These are phyloP conservation scores for Plasmodium gallinaceum DNA, from an alignment of 169 alveolate genomes.

Conservation along the genomic window DNA sequence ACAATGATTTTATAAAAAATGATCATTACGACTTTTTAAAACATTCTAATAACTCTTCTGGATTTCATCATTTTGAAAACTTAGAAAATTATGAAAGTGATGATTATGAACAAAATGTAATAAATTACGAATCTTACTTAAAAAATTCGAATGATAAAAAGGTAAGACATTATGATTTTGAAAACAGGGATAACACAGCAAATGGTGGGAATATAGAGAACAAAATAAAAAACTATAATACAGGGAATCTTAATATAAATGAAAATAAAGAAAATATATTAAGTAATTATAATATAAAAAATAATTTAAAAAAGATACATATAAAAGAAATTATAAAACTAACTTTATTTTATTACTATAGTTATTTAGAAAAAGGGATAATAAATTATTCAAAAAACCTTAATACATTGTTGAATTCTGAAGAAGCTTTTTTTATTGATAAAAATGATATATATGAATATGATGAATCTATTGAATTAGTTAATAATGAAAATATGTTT, in stretches of 20 bases:
- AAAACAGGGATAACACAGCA: neutral
- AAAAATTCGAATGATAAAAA: neutral
- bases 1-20: constrained; percentile 24
- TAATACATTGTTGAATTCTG: neutral
- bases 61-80: neutral
- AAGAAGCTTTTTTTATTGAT: neutral
- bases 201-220: neutral
- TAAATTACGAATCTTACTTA: neutral
- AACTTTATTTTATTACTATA: constrained; percentile 40
- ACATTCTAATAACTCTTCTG: neutral
- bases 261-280: neutral
- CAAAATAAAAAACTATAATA: neutral
- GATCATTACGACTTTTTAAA: constrained; percentile 1
- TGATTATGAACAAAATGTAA: neutral
- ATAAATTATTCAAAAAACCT: constrained; percentile 15
- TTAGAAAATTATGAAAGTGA: neutral
- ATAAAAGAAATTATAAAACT: constrained; percentile 45
- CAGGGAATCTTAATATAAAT: no score
- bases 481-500: constrained; percentile 18
- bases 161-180: neutral
- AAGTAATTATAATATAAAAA: neutral
- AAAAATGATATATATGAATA: constrained; percentile 67
- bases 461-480: constrained; percentile 43
- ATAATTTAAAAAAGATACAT: constrained; percentile 12
- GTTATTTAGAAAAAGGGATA: constrained; percentile 22